Conservation (phyloP, 768 basidiomycete species). For the Trichaptum fuscoviolaceum region DNA sequence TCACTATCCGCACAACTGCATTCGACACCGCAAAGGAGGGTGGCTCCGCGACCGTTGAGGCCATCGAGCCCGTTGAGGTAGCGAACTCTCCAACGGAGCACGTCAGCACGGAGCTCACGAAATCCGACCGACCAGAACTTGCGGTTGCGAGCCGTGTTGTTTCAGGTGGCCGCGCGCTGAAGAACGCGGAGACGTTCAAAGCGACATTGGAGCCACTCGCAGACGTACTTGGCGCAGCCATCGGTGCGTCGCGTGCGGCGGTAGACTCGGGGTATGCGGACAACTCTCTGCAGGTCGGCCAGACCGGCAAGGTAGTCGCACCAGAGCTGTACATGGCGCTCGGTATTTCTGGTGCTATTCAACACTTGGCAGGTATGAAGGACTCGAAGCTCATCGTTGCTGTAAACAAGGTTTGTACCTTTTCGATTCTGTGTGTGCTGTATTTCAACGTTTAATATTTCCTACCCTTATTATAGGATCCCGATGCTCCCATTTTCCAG, state of each 20-base stretch:
- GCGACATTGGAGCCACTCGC: slow-evolving; percentile 85
- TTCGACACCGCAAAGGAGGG: slow-evolving; percentile 68
- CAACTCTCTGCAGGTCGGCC: slow-evolving; percentile 97
- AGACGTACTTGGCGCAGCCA: slow-evolving; percentile 88
- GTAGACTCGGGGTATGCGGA: slow-evolving; percentile 98
- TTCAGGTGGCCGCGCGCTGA: slow-evolving; percentile 92
- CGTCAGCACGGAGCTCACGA: slow-evolving; percentile 69
- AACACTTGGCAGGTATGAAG: slow-evolving; percentile 99
- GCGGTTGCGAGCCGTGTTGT: slow-evolving; percentile 84
- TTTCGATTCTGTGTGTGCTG: slow-evolving; percentile 2
- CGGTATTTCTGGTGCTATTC: slow-evolving; percentile 97
- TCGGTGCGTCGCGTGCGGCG: slow-evolving; percentile 96
- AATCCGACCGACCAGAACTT: slow-evolving; percentile 91
- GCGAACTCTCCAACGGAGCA: slow-evolving; percentile 54
- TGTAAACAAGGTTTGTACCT: slow-evolving; percentile 76
- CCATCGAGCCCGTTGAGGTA: slow-evolving; percentile 60
- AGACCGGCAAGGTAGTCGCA: slow-evolving; percentile 98
- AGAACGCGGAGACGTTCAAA: slow-evolving; percentile 91
- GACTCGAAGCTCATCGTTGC: slow-evolving; percentile 98
- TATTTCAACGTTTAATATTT: not conserved
- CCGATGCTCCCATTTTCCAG: slow-evolving; percentile 98
- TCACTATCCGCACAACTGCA: slow-evolving; percentile 90
- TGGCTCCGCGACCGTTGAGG: slow-evolving; percentile 52
- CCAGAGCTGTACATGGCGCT: slow-evolving; percentile 95
- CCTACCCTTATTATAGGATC: slow-evolving; percentile 52